Evolutionary conservation across 2,329 filamentous ascomycete species (phyloP).

Genomic region (Neurospora crassa): DNA sequence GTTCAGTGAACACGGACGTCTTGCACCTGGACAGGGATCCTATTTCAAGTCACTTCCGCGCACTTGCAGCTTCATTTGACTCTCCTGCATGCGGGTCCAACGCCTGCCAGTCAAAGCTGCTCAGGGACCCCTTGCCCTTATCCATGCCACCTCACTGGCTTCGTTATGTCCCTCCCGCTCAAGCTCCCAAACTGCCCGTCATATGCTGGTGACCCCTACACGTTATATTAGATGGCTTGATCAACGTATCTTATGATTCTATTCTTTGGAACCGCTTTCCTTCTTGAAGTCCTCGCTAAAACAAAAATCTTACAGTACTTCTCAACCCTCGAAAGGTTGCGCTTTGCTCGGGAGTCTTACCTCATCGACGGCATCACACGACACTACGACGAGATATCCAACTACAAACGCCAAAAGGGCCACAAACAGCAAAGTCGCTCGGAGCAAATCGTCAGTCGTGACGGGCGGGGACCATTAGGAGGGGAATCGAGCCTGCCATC

Average conservation of each 20-base stretch:
- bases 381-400: constrained; percentile 27
- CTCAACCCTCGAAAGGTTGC: constrained; percentile 60
- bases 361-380: constrained; percentile 26
- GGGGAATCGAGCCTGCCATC: constrained; percentile 16
- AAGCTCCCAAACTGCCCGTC: neutral
- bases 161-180: neutral
- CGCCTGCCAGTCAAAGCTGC: constrained; percentile 10
- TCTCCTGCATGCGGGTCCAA: constrained; percentile 19
- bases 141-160: neutral
- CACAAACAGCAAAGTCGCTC: constrained; percentile 21
- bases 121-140: constrained; percentile 3
- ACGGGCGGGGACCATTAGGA: constrained; percentile 11
- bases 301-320: constrained; percentile 47
- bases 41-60: neutral
- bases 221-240: neutral
- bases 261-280: neutral
- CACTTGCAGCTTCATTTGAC: constrained; percentile 13
- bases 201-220: neutral
- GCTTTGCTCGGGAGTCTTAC: constrained; percentile 44
- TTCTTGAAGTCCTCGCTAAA: constrained; percentile 12
- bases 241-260: neutral
- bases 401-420: constrained; percentile 22
- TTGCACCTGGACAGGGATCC: neutral
- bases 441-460: constrained; percentile 23
- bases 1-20: neutral